A percentile compares a stretch with the other conserved stretches of the same genome.
These are phyloP conservation scores for Talaromyces nanjingensis DNA, from an alignment of 495 filamentous ascomycete genomes.

Conservation along the genomic window DNA sequence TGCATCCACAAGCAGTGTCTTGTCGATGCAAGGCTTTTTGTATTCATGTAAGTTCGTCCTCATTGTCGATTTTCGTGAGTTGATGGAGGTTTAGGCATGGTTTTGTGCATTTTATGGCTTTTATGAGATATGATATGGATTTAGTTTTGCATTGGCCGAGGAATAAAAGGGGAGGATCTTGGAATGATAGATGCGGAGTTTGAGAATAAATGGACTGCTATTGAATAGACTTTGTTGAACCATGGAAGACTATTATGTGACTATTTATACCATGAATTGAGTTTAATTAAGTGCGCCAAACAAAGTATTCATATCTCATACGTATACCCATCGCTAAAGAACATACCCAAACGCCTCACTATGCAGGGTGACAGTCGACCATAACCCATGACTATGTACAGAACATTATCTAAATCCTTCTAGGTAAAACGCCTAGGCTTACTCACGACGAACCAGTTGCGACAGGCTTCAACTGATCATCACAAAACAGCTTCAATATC, in stretches of 20 bases:
- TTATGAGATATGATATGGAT: not conserved
- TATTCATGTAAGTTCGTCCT: not conserved
- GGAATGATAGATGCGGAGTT: not conserved
- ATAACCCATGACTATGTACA: not conserved
- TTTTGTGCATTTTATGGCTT: not conserved
- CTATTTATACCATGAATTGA: too few species aligned
- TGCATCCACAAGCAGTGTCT: too few species aligned
- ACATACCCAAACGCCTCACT: not conserved
- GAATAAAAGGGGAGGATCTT: not conserved
- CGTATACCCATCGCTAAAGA: not conserved
- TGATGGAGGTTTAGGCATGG: not conserved
- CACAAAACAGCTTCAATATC: slow-evolving; percentile 36
- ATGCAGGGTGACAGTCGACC: not conserved
- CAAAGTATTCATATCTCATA: not conserved
- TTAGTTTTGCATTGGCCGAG: not conserved
- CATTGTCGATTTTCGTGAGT: not conserved
- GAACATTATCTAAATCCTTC: not conserved
- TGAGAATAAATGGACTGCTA: not conserved
- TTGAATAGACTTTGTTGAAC: not conserved
- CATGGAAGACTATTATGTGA: too few species aligned
- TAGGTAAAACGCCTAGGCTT: not conserved
- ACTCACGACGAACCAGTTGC: not conserved
- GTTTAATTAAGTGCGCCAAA: not conserved
- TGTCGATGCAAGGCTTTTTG: not conserved
- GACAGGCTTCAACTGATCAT: slow-evolving; percentile 18